Base-by-base conservation (phyloP, 805 yeast genomes). In the Vanderwaltozyma polyspora region DNA sequence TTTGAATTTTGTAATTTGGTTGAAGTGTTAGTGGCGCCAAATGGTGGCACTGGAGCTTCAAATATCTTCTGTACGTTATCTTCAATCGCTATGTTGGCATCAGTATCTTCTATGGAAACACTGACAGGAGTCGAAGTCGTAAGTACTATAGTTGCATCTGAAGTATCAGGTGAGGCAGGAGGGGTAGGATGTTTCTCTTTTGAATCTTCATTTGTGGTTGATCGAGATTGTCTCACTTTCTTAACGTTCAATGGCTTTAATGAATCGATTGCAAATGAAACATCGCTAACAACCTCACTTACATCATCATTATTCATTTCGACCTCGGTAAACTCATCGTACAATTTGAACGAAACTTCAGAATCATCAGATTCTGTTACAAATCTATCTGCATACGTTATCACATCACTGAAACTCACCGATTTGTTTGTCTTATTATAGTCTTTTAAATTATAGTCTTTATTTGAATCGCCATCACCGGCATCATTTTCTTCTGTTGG, bases 311-410 rank as follows among this genome's bases (percentile, higher is more conserved):
- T 47, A 17, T 45, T 39, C 6, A 52, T 42, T 5, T 56, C 59
- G 32, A 62, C 67, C 39, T 63, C 65, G 29, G 63, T 63, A 29
- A 54, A 60, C 35, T 57, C 55, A 27, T 57, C 60, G 31, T 60
- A 45, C 16, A 48, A 50, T 32, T 28, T 42, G 34, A 25, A 28
- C 25, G 23, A 36, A 35, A 18, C 43, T 19, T 45, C 51, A 16
- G 39, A 41, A 27, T 45, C 50, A 11, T 37, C 51, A 14, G 42
- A 48, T 10, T 47, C 52, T 15, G 49, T 51, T 10, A 53, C 39
- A 32, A 34, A 49, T 23, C 60, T 44, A 29, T 56, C 59, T 4
- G 59, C 59, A 39, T 52, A 57, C 37, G 52, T 53, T 2, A 57
- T 47, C 3, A 53, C 52, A 32, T 54, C 55, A 32, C 48, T 57